Base-by-base conservation (phyloP, 2,329 filamentous ascomycete species). In the Lasiodiplodia sp. region DNA sequence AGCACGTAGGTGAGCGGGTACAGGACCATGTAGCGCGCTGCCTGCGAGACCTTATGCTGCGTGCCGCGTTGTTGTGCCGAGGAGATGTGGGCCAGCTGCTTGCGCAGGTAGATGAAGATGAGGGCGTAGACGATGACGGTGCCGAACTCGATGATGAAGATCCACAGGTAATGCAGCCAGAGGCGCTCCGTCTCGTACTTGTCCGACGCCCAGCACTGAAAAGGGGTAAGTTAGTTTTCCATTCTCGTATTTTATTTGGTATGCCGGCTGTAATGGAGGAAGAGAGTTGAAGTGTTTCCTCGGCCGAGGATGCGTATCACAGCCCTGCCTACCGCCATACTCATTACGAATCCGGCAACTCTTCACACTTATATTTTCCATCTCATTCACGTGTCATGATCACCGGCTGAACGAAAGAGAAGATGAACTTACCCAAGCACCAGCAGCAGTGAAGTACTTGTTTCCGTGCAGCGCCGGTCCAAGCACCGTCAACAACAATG, bases 1-100 rank as follows among this genome's bases (percentile, higher is more conserved):
- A 90, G 69, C 2, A 91, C 83, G 75, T 92, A 92, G 69, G 90
- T 88, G 70, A 88, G 75, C 0, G 90, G 90, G 70, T 92, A 92
- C 38, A 91, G 81, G 53, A 91, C 77, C 85, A 87, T 87, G 73
- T 91, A 89, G 3, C 86, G 81, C 12, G 83, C 82, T 23, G 84
- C 82, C 21, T 78, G 73, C 7, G 75, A 76, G 18, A 80, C 74
- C 62, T 77, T 79, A 31, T 68, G 72, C n/a, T 76, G 77, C 18
- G 58, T 65, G n/a, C 63, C 25, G 14, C 53, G 23, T 7, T 66
- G 63, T 62, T 78, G 74, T 66, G 78, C 77, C 67, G 74, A 72
- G 7, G 77, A 72, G 60, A 80, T 75, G 69, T 77, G 77, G 40
- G 77, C 74, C 40, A 86, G 81, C 28, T 81, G 81, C 23, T 66